Evolutionary conservation across 306 rosid species (phyloP).

Genomic region (Quercus rubra): DNA sequence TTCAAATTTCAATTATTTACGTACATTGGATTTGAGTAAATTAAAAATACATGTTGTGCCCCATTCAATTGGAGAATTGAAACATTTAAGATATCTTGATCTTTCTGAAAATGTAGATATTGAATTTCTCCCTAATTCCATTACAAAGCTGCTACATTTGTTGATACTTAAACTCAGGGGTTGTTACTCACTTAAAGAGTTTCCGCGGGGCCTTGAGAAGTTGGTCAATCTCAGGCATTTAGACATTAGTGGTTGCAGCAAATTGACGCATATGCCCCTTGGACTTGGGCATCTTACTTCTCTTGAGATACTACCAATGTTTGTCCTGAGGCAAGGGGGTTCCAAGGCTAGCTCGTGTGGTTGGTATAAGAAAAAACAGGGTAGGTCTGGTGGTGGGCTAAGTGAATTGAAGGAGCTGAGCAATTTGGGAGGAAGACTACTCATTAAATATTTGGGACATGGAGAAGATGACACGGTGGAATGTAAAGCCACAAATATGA

Average conservation of each 20-base stretch:
- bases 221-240: slow-evolving; percentile 6
- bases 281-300: neutral
- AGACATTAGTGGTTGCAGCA: neutral
- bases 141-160: too few species aligned
- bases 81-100: too few species aligned
- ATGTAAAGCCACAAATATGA: neutral
- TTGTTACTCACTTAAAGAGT: neutral
- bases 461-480: neutral
- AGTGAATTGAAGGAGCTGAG: neutral
- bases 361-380: fast-evolving
- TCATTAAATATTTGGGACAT: neutral
- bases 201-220: neutral
- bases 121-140: fast-evolving
- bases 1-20: too few species aligned
- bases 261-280: slow-evolving; percentile 2
- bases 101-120: fast-evolving
- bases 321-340: neutral
- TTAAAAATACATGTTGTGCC: fast-evolving
- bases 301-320: neutral
- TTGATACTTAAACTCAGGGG: fast-evolving
- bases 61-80: too few species aligned
- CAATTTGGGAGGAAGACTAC: neutral
- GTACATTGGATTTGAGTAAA: fast-evolving
- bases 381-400: neutral
- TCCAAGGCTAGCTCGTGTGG: fast-evolving